Conservation (phyloP, 139 green algal genomes). For the Cymbomonas tetramitiformis region DNA sequence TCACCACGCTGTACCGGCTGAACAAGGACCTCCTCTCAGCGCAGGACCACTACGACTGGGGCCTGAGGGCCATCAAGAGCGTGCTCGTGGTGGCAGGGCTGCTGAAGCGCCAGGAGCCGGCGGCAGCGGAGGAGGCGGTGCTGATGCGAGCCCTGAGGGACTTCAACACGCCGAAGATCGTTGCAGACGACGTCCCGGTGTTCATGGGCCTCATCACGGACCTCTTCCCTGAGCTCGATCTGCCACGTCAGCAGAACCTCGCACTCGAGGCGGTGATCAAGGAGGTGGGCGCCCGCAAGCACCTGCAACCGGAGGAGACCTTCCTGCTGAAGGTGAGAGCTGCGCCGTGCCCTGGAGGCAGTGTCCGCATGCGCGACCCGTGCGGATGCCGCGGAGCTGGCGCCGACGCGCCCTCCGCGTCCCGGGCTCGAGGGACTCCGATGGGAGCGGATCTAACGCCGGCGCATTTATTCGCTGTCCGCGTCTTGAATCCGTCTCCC, state of each 20-base stretch:
- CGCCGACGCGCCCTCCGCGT: too few relatives aligned
- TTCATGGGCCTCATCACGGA: constrained; percentile 1
- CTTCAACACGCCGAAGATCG: constrained; percentile 12
- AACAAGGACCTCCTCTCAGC: not conserved
- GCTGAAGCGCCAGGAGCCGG: not conserved
- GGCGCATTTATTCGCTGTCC: too few relatives aligned
- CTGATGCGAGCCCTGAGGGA: not conserved
- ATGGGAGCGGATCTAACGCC: too few relatives aligned
- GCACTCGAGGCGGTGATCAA: too few relatives aligned
- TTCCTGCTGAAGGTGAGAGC: too few relatives aligned
- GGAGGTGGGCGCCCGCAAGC: too few relatives aligned
- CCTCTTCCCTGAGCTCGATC: constrained; percentile 8
- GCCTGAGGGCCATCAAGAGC: constrained; percentile 1
- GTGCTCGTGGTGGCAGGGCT: not conserved
- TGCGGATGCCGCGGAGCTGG: too few relatives aligned
- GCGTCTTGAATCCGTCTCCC: too few relatives aligned
- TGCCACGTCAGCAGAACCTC: not conserved
- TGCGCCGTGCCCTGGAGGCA: too few relatives aligned
- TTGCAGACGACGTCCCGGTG: constrained; percentile 1
- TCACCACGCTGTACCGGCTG: not conserved
- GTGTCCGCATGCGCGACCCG: too few relatives aligned
- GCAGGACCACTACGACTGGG: constrained; percentile 10
- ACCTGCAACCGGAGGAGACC: too few relatives aligned
- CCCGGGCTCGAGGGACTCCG: not conserved
- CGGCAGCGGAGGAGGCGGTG: not conserved